Percentiles rank a stretch among this genome's conserved stretches.
phyloP scores from a whole-genome alignment of 495 filamentous ascomycete species.

The Stereocaulon alpinum region DNA sequence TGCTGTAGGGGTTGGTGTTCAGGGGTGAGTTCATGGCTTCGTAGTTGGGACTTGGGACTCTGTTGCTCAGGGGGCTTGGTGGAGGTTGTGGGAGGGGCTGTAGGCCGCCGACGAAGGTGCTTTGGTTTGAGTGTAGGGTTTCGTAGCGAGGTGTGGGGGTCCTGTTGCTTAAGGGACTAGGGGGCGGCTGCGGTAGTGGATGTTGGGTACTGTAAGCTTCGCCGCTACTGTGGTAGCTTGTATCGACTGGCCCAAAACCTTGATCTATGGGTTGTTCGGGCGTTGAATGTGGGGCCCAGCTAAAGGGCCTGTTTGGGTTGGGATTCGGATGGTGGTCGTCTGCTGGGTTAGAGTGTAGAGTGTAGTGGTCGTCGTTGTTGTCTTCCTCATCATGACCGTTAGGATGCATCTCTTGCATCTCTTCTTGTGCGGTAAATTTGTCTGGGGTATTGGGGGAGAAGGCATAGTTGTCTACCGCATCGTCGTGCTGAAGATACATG shows the following conservation, averaged over 20 bases:
- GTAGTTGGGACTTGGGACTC: background rate
- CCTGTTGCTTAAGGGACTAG: background rate
- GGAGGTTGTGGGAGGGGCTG: background rate
- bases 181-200: background rate
- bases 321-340: background rate
- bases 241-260: slow-evolving; percentile 34
- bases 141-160: background rate
- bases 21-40: background rate
- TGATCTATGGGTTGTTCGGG: slow-evolving; percentile 27
- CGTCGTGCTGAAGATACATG: slow-evolving; percentile 33
- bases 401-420: slow-evolving; percentile 12
- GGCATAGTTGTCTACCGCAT: slow-evolving; percentile 42
- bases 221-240: slow-evolving; percentile 34
- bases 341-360: background rate
- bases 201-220: background rate
- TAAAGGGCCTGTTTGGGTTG: background rate
- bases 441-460: slow-evolving; percentile 41
- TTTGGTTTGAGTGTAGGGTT: background rate
- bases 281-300: slow-evolving; percentile 2
- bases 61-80: background rate
- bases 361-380: background rate
- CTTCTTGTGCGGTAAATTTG: slow-evolving; percentile 40
- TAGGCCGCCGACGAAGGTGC: background rate
- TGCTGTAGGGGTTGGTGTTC: background rate
- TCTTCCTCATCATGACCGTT: background rate